Base-by-base conservation (phyloP, 2,329 filamentous ascomycete genomes). In the Cladophialophora psammophila region DNA sequence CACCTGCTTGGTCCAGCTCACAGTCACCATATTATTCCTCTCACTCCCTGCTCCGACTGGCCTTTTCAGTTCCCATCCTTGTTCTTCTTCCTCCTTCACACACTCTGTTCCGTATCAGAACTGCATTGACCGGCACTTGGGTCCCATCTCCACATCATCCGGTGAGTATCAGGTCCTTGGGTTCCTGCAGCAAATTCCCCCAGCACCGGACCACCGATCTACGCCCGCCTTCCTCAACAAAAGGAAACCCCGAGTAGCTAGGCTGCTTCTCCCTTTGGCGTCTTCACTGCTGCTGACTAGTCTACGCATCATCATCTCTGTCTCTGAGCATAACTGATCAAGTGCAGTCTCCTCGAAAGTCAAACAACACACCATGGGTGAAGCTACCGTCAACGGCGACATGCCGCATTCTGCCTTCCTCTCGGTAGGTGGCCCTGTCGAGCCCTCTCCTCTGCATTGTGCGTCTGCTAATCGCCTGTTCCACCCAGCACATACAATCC, bases 401-500 rank as follows among this genome's bases (percentile, higher is more conserved):
- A 74, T 78, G 75, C 71, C 77, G 69, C 73, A 80, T 71, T 78
- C 82, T 72, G 73, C 81, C 62, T 79, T 79, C 64, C 58, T 76
- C 56, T 67, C 68, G 18, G 74, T 76, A 71, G 68, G 73, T 72
- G 20, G 20, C 15, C 32, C 8, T n/a, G 61, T 7, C 45, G 57
- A n/a, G 15, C 52, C 15, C 15, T 61, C 18, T n/a, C 13, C 40
- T 54, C 42, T 18, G 18, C 2, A n/a, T 20, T 6, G 45, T 20
- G 31, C 35, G 45, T 13, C 32, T 35, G 42, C 62, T 67, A 55
- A 70, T 59, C 38, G 55, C 61, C 35, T 59, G 57, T 32, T 31
- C 31, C 40, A 45, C 55, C 35, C 65, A 96, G 92, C 94, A 97
- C 78, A 85, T 97, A 70, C 85, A 89, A 74, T 90, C 90, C 72